Conservation (phyloP, 2,329 filamentous ascomycete genomes). For the Elsinoe necatrix region DNA sequence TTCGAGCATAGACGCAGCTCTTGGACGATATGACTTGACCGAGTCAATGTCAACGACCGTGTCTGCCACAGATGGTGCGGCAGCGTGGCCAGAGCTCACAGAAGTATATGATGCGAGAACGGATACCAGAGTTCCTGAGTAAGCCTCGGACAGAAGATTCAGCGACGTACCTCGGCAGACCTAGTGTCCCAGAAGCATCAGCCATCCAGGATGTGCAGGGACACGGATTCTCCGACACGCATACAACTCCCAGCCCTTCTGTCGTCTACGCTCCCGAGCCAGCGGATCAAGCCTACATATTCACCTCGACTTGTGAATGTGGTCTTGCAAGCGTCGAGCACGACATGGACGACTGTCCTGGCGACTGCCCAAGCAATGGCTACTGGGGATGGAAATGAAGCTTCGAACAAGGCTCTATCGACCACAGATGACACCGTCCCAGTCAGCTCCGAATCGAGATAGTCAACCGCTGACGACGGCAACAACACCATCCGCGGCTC, state of each 20-base stretch:
- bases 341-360: neutral
- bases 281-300: neutral
- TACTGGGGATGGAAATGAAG: neutral
- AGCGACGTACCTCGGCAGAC: neutral
- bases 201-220: neutral
- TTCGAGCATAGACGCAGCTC: neutral
- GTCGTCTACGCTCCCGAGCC: neutral
- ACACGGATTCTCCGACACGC: neutral
- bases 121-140: neutral
- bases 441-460: too few species aligned
- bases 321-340: neutral
- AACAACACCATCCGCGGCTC: neutral
- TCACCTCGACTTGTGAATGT: neutral
- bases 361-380: neutral
- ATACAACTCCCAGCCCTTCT: neutral
- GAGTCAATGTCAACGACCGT: neutral
- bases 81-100: neutral
- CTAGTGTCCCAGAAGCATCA: neutral
- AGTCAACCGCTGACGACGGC: neutral
- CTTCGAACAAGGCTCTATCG: too few species aligned
- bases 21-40: neutral
- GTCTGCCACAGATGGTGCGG: neutral
- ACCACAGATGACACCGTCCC: too few species aligned
- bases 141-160: neutral
- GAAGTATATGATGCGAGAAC: neutral